Conservation (phyloP, 192 early-diverging fungal genomes). For the Linnemannia schmuckeri region DNA sequence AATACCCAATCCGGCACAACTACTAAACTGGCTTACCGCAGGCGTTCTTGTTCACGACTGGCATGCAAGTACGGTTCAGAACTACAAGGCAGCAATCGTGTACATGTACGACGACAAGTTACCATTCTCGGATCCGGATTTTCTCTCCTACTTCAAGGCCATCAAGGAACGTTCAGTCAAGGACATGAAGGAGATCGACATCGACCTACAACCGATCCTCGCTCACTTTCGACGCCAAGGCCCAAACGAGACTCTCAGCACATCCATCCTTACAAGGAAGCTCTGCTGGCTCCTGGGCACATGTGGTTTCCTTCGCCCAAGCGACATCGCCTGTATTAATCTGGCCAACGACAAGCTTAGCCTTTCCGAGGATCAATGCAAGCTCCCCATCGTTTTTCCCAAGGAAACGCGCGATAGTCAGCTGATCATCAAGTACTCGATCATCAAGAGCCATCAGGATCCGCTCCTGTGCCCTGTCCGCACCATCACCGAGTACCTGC, state of each 20-base stretch:
- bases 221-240: neutral
- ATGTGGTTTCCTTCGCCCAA: too few species aligned
- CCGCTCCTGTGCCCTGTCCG: neutral
- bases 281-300: too few species aligned
- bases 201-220: neutral
- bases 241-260: too few species aligned
- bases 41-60: neutral
- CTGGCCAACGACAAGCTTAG: too few species aligned
- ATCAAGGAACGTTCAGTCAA: neutral
- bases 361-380: too few species aligned
- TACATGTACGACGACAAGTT: neutral
- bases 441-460: neutral
- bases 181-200: neutral
- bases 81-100: neutral
- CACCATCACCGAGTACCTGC: neutral
- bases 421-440: neutral
- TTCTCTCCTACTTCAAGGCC: neutral
- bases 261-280: too few species aligned
- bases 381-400: neutral
- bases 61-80: neutral
- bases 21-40: conserved; percentile 14
- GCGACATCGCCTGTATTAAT: too few species aligned
- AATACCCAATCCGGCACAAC: conserved; percentile 3
- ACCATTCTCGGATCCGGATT: neutral
- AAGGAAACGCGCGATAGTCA: neutral